Base-by-base conservation (phyloP, 306 rosid genomes). In the Malus orientalis region DNA sequence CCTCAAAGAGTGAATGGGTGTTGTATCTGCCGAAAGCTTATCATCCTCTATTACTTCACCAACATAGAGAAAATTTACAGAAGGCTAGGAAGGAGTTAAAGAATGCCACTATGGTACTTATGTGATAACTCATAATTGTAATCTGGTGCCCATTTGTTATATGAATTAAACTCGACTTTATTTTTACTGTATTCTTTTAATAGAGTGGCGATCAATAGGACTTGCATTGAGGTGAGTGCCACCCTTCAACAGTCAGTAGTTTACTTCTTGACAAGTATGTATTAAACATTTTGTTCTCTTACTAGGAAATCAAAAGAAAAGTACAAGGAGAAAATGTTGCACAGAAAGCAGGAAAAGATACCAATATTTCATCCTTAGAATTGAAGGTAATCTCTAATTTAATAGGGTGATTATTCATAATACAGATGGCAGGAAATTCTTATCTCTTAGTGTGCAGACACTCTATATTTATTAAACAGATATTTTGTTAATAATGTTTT, bases 21-120 rank as follows among this genome's bases (percentile, higher is more conserved):
- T 77, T 90, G 87, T 85, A 89, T 90, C 82, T 89, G 70, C 90
- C 86, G 0, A 92, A 88, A 83, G 90, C 93, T 76, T 85, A 89
- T 83, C 97, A 92, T 80, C 97, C 99, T 76, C 87, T 95, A 73
- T 77, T 95, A 85, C 89, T 92, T 45, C 90, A 89, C 79, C 85
- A 87, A 76, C 88, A 89, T 71, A 84, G 86, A 83, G 80, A 83
- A 83, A 89, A 68, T 79, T 83, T 86, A 81, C 32, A 42, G 88
- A 88, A 86, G 87, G 86, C 87, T 73, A 90, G 79, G 83, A 86
- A 79, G 80, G 86, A 85, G 71, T 86, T 69, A 27, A 82, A 74
- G 29, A 81, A 77, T 71, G 74, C 88, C 77, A 65, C 81, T 77
- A 53, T 71, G 73, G 98, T 95, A 86, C 86, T 75, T 72, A 64